phyloP scores from a whole-genome alignment of 148 eudicot species.

The Nepenthes gracilis region DNA sequence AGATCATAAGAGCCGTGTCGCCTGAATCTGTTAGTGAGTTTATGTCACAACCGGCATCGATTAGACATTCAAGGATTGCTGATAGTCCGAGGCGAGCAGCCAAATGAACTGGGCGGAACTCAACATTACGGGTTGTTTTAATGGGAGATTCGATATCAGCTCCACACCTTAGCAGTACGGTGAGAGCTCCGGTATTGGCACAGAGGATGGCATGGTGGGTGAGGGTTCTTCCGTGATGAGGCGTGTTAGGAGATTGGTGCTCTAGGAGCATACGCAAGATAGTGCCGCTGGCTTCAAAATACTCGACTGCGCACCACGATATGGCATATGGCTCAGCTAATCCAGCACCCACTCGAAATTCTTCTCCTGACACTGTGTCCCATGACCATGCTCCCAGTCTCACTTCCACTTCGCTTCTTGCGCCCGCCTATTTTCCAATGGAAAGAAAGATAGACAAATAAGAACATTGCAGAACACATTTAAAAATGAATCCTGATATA shows the following conservation, averaged over 20 bases:
- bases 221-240: slow-evolving; percentile 65
- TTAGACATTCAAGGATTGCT: slow-evolving; percentile 30
- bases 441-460: not conserved
- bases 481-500: too few species aligned
- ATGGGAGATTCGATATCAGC: slow-evolving; percentile 40
- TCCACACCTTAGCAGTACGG: slow-evolving; percentile 39
- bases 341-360: slow-evolving; percentile 87
- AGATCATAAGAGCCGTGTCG: too few species aligned
- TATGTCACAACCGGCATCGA: slow-evolving; percentile 58
- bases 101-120: slow-evolving; percentile 63
- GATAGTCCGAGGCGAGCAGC: slow-evolving; percentile 62
- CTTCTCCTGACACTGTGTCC: slow-evolving; percentile 79
- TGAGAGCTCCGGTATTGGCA: slow-evolving; percentile 36
- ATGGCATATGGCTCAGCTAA: slow-evolving; percentile 77
- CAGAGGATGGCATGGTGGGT: slow-evolving; percentile 93
- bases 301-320: slow-evolving; percentile 91
- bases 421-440: slow-evolving; percentile 36
- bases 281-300: slow-evolving; percentile 64
- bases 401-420: slow-evolving; percentile 38
- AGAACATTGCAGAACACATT: too few species aligned
- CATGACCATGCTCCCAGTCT: slow-evolving; percentile 96
- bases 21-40: slow-evolving; percentile 51
- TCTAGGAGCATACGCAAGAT: slow-evolving; percentile 52
- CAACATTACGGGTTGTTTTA: slow-evolving; percentile 24
- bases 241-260: slow-evolving; percentile 21